Evolutionary conservation across 2,329 filamentous ascomycete species (phyloP).

Genomic region (Colletotrichum sp.): DNA sequence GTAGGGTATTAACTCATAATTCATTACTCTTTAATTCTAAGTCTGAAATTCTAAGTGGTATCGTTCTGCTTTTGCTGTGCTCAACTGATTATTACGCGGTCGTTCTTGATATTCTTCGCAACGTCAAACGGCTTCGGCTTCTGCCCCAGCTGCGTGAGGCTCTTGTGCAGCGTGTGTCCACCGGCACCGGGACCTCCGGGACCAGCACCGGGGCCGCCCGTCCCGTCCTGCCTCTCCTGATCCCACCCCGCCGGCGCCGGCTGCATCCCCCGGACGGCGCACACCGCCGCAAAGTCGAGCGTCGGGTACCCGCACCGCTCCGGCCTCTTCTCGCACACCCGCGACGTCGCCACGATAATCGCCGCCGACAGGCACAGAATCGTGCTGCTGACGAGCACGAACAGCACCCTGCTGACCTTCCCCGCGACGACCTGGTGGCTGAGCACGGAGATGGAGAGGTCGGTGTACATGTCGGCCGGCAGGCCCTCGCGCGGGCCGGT

Average conservation of each 20-base stretch:
- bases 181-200: neutral
- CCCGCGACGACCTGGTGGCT: slow-evolving; percentile 16
- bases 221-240: neutral
- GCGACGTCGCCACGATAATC: slow-evolving; percentile 6
- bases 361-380: neutral
- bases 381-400: neutral
- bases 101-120: slow-evolving; percentile 11
- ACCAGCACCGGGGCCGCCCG: too few species aligned
- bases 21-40: neutral
- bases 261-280: slow-evolving; percentile 3
- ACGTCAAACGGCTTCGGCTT: slow-evolving; percentile 6
- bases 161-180: neutral
- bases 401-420: slow-evolving; percentile 1
- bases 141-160: slow-evolving; percentile 8
- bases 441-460: slow-evolving; percentile 4
- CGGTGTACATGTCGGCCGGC: slow-evolving; percentile 7
- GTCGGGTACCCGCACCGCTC: slow-evolving; percentile 15
- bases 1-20: neutral
- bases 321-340: slow-evolving; percentile 7
- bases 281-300: slow-evolving; percentile 15
- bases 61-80: neutral
- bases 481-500: neutral
- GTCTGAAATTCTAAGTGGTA: neutral
- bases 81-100: slow-evolving; percentile 5
- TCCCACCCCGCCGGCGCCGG: neutral